A percentile compares a stretch with the other conserved stretches of the same genome.
Conservation (phyloP, 331 rosid genomes). For the Rosa hybrid region DNA sequence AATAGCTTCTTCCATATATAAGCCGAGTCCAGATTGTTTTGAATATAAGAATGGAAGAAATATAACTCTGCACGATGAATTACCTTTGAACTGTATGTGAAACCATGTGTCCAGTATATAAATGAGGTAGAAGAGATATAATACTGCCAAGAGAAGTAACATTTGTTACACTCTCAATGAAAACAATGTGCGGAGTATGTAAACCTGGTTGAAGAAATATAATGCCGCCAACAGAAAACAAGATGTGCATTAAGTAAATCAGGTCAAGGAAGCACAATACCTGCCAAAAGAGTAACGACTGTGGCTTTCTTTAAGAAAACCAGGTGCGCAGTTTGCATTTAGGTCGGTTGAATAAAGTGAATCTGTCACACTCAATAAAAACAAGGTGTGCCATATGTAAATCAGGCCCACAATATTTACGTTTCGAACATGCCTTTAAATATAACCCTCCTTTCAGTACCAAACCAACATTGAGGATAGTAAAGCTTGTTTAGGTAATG, state of each 20-base stretch:
- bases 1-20: neutral
- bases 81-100: neutral
- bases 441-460: neutral
- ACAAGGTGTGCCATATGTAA: neutral
- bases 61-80: neutral
- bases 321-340: neutral
- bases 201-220: neutral
- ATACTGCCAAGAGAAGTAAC: neutral
- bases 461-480: neutral
- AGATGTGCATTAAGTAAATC: neutral
- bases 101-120: neutral
- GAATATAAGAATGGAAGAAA: neutral
- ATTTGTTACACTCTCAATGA: neutral
- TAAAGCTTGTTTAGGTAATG: neutral
- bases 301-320: neutral
- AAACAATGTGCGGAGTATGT: neutral
- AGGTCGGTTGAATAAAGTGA: neutral
- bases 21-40: neutral
- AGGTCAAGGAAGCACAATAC: neutral
- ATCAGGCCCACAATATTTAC: neutral
- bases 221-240: neutral
- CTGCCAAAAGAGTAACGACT: neutral
- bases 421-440: neutral
- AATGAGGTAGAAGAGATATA: neutral
- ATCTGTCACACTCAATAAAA: neutral